These are phyloP conservation scores for Tolypocladium ovalisporum DNA, from an alignment of 2,329 filamentous ascomycete species.

Conservation along the genomic window DNA sequence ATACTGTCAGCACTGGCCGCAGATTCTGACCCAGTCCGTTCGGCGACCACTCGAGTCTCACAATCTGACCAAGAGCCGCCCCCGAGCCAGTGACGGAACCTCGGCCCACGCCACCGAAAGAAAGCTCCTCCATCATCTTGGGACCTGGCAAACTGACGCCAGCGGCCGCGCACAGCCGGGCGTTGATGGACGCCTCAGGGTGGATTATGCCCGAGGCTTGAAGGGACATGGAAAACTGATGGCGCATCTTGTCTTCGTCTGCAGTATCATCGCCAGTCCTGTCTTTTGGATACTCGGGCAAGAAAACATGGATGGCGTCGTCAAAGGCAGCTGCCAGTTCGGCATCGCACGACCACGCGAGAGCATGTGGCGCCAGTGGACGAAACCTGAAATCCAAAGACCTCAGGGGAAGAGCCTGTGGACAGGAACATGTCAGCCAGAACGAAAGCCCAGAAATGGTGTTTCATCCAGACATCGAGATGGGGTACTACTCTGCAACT, in stretches of 20 bases:
- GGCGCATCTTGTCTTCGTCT: conserved; percentile 13
- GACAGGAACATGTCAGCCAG: background rate
- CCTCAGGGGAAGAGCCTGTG: conserved; percentile 35
- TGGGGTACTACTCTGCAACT: background rate
- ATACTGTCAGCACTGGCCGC: conserved; percentile 37
- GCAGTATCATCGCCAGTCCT: conserved; percentile 14
- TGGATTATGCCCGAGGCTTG: conserved; percentile 20
- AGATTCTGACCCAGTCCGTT: conserved; percentile 43
- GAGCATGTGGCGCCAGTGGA: conserved; percentile 29
- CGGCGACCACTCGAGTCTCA: conserved; percentile 46
- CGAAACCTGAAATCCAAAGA: conserved; percentile 31
- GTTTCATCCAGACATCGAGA: conserved; percentile 7
- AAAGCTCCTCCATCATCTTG: conserved; percentile 14
- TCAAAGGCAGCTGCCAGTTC: conserved; percentile 47
- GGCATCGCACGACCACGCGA: conserved; percentile 45
- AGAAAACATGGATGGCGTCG: conserved; percentile 40
- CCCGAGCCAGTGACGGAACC: conserved; percentile 36
- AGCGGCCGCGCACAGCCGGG: conserved; percentile 28
- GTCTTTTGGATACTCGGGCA: conserved; percentile 31
- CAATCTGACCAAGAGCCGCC: conserved; percentile 41
- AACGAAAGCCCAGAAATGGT: background rate
- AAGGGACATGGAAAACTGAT: conserved; percentile 22
- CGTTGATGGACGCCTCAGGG: conserved; percentile 33
- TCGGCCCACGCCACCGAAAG: conserved; percentile 31
- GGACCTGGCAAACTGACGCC: conserved; percentile 21